Evolutionary conservation across 306 rosid species (phyloP).

Genomic region (Quercus dentata): DNA sequence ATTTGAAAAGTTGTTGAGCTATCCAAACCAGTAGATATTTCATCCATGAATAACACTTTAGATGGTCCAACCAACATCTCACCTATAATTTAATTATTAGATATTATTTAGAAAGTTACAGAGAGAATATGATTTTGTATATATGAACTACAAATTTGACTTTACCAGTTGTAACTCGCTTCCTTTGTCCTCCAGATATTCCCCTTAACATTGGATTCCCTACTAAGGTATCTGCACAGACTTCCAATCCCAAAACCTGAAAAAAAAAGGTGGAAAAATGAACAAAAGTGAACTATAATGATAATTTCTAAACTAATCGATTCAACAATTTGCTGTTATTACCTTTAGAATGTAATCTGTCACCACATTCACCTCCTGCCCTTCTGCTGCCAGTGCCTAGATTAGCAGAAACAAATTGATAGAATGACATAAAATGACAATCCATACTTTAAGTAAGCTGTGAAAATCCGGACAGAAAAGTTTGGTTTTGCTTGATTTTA

Average conservation of each 20-base stretch:
- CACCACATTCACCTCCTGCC: constrained; percentile 53
- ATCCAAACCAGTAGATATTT: constrained; percentile 58
- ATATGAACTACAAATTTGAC: background rate
- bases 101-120: background rate
- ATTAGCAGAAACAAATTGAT: background rate
- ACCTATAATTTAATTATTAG: constrained; percentile 12
- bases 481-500: background rate
- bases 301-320: background rate
- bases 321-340: background rate
- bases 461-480: background rate
- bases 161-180: constrained; percentile 67
- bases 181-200: constrained; percentile 87
- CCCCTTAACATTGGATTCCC: constrained; percentile 82
- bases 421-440: background rate
- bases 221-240: constrained; percentile 76
- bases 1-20: constrained; percentile 62
- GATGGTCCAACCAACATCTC: constrained; percentile 65
- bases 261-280: background rate
- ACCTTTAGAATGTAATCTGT: constrained; percentile 81
- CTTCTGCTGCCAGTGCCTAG: constrained; percentile 41
- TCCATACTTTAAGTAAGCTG: background rate
- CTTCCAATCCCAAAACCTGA: constrained; percentile 80
- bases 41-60: constrained; percentile 57
- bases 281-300: background rate
- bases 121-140: too few species aligned